phyloP scores from a whole-genome alignment of 108 stramenopile species.

The Asterionellopsis glacialis region DNA sequence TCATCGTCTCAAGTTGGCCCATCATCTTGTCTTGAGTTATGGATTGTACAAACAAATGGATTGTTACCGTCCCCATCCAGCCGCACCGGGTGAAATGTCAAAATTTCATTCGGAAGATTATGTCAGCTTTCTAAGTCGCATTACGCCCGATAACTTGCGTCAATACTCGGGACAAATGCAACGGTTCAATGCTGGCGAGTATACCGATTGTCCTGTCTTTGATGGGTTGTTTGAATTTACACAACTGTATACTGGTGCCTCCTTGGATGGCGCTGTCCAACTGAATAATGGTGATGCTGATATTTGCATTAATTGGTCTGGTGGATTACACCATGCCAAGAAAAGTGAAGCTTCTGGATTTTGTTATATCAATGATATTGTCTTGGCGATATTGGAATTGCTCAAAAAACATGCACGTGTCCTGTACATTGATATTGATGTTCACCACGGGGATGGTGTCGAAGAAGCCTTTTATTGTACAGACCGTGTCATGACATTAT shows the following conservation, averaged over 20 bases:
- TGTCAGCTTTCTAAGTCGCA: slow-evolving; percentile 85
- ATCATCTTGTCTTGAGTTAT: slow-evolving; percentile 94
- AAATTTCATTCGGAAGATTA: slow-evolving; percentile 97
- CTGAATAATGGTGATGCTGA: slow-evolving; percentile 91
- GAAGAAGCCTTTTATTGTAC: slow-evolving; percentile 99
- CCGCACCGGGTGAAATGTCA: slow-evolving; percentile 86
- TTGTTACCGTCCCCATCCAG: slow-evolving; percentile 93
- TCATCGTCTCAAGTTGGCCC: slow-evolving; percentile 96
- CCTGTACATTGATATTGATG: slow-evolving; percentile 99
- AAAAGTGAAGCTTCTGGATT: slow-evolving; percentile 96
- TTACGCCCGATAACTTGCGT: slow-evolving; percentile 91
- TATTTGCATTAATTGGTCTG: slow-evolving; percentile 98
- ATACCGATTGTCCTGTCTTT: slow-evolving; percentile 98
- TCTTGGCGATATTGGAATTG: slow-evolving; percentile 98
- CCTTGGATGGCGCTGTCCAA: slow-evolving; percentile 94
- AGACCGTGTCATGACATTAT: slow-evolving; percentile 99
- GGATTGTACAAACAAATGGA: slow-evolving; percentile 98
- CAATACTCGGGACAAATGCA: slow-evolving; percentile 69
- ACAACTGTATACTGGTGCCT: slow-evolving; percentile 92
- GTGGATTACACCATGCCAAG: slow-evolving; percentile 99
- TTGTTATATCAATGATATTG: slow-evolving; percentile 99
- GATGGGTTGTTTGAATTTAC: slow-evolving; percentile 98
- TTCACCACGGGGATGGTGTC: slow-evolving; percentile 99
- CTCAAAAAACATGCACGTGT: slow-evolving; percentile 98
- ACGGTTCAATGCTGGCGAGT: slow-evolving; percentile 94